Percentiles rank a stretch among this genome's conserved stretches.
These are phyloP conservation scores for Xylaria sp. DNA, from an alignment of 2,329 filamentous ascomycete species.

Conservation along the genomic window DNA sequence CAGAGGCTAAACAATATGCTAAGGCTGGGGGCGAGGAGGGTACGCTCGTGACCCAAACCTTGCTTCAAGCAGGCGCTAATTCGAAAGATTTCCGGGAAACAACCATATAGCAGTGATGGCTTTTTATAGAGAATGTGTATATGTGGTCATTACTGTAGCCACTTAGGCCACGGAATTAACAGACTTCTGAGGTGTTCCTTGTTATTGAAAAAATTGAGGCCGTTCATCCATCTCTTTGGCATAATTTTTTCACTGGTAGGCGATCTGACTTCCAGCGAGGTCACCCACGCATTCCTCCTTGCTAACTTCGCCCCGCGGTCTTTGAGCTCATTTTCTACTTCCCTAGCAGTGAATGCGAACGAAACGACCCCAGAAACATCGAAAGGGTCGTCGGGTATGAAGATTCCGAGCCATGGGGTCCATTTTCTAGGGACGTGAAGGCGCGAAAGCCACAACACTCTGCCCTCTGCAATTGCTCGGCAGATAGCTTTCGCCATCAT, in stretches of 20 bases:
- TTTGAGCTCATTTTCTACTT: not conserved
- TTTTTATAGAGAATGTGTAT: too few relatives aligned
- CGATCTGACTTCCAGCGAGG: not conserved
- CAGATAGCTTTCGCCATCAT: slow-evolving; percentile 26
- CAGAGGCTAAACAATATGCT: too few relatives aligned
- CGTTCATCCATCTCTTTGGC: slow-evolving; percentile 22
- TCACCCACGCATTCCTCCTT: slow-evolving; percentile 1
- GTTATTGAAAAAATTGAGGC: slow-evolving; percentile 17
- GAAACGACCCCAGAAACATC: not conserved
- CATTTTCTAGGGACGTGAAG: slow-evolving; percentile 14
- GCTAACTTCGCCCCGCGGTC: not conserved
- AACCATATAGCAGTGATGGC: too few relatives aligned
- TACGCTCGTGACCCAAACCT: too few relatives aligned
- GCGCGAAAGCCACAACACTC: slow-evolving; percentile 23
- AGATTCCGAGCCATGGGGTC: slow-evolving; percentile 15
- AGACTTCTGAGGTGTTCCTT: not conserved
- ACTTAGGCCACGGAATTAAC: not conserved
- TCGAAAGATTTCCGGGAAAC: too few relatives aligned
- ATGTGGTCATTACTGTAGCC: not conserved
- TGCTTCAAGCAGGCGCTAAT: too few relatives aligned
- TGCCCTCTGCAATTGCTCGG: slow-evolving; percentile 21
- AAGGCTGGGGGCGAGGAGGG: too few relatives aligned
- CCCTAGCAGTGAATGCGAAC: not conserved
- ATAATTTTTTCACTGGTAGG: not conserved
- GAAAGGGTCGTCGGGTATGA: slow-evolving; percentile 12